phyloP scores from a whole-genome alignment of 106 monocot species.

The Posidonia australis region DNA sequence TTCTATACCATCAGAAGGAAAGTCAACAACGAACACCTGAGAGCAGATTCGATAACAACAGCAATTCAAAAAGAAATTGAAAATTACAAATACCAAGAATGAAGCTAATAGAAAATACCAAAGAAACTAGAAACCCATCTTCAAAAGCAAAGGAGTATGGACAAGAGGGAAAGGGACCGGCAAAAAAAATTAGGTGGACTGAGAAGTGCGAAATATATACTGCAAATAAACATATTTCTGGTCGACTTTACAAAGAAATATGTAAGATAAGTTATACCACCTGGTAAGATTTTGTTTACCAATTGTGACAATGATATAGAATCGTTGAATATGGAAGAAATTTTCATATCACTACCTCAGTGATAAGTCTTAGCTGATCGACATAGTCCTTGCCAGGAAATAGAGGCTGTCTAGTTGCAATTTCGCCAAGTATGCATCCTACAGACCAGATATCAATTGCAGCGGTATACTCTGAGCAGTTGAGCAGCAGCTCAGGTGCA shows the following conservation, averaged over 20 bases:
- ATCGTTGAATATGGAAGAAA: neutral
- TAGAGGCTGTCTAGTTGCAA: slow-evolving; percentile 36
- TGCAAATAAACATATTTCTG: neutral
- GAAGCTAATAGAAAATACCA: too few relatives aligned
- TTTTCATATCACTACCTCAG: slow-evolving; percentile 32
- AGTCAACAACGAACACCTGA: too few relatives aligned
- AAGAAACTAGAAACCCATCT: too few relatives aligned
- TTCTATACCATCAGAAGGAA: too few relatives aligned
- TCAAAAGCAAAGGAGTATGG: neutral
- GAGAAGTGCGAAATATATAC: neutral
- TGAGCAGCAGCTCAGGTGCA: slow-evolving; percentile 62
- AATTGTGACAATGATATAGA: neutral
- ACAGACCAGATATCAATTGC: slow-evolving; percentile 84
- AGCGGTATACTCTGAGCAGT: slow-evolving; percentile 66
- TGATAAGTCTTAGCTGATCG: slow-evolving; percentile 59
- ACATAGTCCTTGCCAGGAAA: slow-evolving; percentile 74
- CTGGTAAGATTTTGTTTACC: neutral
- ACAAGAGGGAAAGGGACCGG: neutral
- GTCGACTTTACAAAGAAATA: neutral
- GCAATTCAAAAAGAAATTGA: too few relatives aligned
- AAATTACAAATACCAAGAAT: too few relatives aligned
- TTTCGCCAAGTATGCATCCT: slow-evolving; percentile 74
- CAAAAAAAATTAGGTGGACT: neutral
- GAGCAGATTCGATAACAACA: too few relatives aligned
- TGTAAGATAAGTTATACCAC: neutral